phyloP scores from a whole-genome alignment of 139 green algal genomes.

The Asterochloris sp. region DNA sequence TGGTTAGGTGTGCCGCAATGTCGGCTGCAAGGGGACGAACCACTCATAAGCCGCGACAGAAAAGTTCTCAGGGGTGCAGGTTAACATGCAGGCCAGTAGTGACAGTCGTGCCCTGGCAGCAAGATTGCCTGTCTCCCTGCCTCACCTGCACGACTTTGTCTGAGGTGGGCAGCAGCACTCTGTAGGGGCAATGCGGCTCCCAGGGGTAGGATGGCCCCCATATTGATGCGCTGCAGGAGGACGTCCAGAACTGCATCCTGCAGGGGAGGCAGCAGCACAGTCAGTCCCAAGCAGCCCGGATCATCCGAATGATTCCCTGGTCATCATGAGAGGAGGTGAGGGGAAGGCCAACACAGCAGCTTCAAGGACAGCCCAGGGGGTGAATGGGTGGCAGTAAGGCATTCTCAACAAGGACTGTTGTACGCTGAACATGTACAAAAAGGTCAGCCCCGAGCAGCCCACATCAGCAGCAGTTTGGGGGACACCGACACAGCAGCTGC shows the following conservation, averaged over 20 bases:
- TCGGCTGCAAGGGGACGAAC: no score
- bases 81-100: no score
- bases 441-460: no score
- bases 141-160: conserved; percentile 18
- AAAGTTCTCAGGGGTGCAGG: no score
- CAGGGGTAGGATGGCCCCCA: conserved; percentile 60
- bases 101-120: no score
- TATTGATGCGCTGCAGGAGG: conserved; percentile 18
- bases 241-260: neutral
- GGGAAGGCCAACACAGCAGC: neutral
- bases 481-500: no score
- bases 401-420: no score
- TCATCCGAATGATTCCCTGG: neutral
- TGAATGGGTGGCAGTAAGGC: no score
- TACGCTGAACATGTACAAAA: no score
- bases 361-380: neutral
- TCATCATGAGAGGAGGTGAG: neutral
- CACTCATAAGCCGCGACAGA: no score
- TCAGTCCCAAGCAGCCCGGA: neutral
- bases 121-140: neutral
- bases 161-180: conserved; percentile 55
- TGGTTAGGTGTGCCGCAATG: no score
- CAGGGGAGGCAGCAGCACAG: neutral
- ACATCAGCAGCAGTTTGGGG: no score
- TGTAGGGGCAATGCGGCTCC: conserved; percentile 58